Evolutionary conservation across 2,329 filamentous ascomycete species (phyloP).

Genomic region (Colletotrichum aenigma): DNA sequence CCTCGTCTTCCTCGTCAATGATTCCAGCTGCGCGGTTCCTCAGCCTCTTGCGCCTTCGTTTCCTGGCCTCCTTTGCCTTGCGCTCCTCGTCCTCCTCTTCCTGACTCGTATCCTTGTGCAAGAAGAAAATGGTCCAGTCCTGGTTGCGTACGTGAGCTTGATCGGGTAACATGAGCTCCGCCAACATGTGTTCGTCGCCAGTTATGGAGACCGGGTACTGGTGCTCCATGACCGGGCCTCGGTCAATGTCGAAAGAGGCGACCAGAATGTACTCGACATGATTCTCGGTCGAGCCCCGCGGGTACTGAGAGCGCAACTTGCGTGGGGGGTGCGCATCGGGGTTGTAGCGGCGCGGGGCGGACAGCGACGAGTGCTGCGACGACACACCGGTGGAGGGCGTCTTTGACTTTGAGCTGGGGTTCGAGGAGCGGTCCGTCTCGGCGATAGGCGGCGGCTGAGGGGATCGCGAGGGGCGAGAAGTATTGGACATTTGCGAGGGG

Average conservation of each 20-base stretch:
- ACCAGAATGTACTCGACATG: constrained; percentile 99
- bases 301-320: constrained; percentile 76
- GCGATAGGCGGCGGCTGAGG: constrained; percentile 52
- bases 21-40: constrained; percentile 56
- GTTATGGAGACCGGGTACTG: constrained; percentile 95
- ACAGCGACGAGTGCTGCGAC: constrained; percentile 66
- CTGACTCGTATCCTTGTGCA: constrained; percentile 91
- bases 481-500: constrained; percentile 61
- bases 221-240: constrained; percentile 96
- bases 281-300: constrained; percentile 76
- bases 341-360: constrained; percentile 54
- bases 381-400: constrained; percentile 61
- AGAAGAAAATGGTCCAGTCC: constrained; percentile 99
- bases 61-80: constrained; percentile 58
- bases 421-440: constrained; percentile 60
- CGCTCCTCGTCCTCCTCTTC: constrained; percentile 80
- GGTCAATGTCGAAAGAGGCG: constrained; percentile 95
- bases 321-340: constrained; percentile 55
- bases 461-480: constrained; percentile 58
- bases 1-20: constrained; percentile 52
- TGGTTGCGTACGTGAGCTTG: constrained; percentile 93
- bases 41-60: constrained; percentile 53
- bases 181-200: constrained; percentile 96
- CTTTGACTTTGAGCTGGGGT: constrained; percentile 65
- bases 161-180: constrained; percentile 97